Evolutionary conservation across 2,329 filamentous ascomycete genomes (phyloP).

Genomic region (Clarireedia sp.): DNA sequence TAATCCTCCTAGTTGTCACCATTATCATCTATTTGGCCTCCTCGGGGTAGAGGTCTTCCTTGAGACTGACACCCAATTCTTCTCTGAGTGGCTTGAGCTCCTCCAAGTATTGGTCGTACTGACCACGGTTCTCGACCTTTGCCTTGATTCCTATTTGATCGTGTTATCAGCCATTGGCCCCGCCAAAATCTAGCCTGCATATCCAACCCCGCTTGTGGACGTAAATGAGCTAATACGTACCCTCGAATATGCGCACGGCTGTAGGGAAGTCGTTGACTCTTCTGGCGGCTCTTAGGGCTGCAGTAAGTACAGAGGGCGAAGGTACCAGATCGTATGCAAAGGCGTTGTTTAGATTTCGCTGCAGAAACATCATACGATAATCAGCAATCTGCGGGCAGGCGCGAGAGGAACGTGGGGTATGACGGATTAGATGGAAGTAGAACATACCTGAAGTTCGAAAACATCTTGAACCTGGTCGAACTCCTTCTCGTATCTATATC

Average conservation of each 20-base stretch:
- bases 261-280: slow-evolving; percentile 98
- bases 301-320: slow-evolving; percentile 80
- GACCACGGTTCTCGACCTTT: slow-evolving; percentile 97
- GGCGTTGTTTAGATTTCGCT: slow-evolving; percentile 98
- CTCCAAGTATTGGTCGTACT: slow-evolving; percentile 94
- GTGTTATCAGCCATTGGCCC: slow-evolving; percentile 43
- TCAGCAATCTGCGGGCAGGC: slow-evolving; percentile 18
- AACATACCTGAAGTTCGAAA: slow-evolving; percentile 93
- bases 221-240: slow-evolving; percentile 43
- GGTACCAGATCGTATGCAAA: slow-evolving; percentile 99
- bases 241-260: slow-evolving; percentile 96
- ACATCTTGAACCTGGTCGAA: slow-evolving; percentile 97
- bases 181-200: slow-evolving; percentile 99
- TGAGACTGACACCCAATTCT: slow-evolving; percentile 84
- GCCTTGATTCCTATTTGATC: slow-evolving; percentile 77
- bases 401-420: not conserved
- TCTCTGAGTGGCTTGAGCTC: slow-evolving; percentile 88
- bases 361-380: slow-evolving; percentile 22
- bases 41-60: slow-evolving; percentile 86
- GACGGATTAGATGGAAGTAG: not conserved
- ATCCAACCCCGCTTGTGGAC: slow-evolving; percentile 47
- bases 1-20: slow-evolving; percentile 12
- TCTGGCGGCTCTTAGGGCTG: slow-evolving; percentile 86
- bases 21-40: slow-evolving; percentile 32
- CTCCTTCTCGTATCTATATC: slow-evolving; percentile 92